A percentile compares a stretch with the other conserved stretches of the same genome.
Evolutionary conservation across 2,329 filamentous ascomycete genomes (phyloP).

Genomic region (Monosporascus sp.): DNA sequence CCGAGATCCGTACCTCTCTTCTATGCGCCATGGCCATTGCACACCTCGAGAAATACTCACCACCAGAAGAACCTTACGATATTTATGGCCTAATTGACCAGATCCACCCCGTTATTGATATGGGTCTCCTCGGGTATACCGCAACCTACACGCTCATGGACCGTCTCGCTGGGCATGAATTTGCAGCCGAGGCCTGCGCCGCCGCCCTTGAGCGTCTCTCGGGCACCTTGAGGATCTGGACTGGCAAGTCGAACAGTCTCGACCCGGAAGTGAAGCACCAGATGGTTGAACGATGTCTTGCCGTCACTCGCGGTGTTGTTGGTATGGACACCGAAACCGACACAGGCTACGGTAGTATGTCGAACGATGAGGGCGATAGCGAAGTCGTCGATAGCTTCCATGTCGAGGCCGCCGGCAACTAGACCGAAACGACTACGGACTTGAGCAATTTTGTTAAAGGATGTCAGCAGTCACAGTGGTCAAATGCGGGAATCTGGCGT

Average conservation of each 20-base stretch:
- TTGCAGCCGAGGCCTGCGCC: constrained; percentile 42
- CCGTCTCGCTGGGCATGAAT: constrained; percentile 41
- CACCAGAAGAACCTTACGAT: constrained; percentile 38
- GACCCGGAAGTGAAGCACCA: constrained; percentile 43
- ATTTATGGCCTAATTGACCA: constrained; percentile 47
- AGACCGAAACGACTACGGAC: not conserved
- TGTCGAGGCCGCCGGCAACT: not conserved
- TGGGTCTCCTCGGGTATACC: constrained; percentile 55
- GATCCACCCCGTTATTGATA: constrained; percentile 33
- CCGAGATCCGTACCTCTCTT: constrained; percentile 52
- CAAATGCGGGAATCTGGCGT: no score
- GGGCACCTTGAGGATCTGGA: constrained; percentile 55
- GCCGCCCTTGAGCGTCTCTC: constrained; percentile 51
- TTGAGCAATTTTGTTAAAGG: no score
- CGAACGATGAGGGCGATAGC: constrained; percentile 31
- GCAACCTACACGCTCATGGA: constrained; percentile 56
- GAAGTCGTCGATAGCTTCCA: not conserved
- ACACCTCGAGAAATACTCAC: constrained; percentile 42
- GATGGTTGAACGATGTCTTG: constrained; percentile 51
- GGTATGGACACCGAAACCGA: constrained; percentile 53
- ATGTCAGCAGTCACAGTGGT: no score
- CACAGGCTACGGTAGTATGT: constrained; percentile 55
- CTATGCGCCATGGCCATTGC: constrained; percentile 57
- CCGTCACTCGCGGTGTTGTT: constrained; percentile 50
- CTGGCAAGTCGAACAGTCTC: constrained; percentile 48